A percentile compares a stretch with the other conserved stretches of the same genome.
Conservation (phyloP, 2,329 filamentous ascomycete species). For the Dothideomycetidae sp. region DNA sequence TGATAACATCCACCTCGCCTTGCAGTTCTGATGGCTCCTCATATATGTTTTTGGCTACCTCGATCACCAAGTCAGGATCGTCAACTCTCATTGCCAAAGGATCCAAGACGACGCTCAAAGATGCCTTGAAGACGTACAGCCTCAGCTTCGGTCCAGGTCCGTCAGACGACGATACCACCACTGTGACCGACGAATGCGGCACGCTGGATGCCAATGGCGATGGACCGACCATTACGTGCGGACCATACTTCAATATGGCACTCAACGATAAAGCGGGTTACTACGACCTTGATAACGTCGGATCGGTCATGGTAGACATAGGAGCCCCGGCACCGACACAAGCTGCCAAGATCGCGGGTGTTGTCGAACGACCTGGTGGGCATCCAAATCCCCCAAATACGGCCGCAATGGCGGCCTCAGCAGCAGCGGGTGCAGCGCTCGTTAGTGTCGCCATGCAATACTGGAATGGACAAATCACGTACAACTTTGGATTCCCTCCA, state of each 20-base stretch:
- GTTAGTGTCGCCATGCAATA: too few species aligned
- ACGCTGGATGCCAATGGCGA: not conserved
- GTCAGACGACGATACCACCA: too few species aligned
- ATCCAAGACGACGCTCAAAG: not conserved
- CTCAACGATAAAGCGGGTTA: not conserved
- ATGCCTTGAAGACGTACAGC: not conserved
- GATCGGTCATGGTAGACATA: too few species aligned
- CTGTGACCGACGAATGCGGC: not conserved
- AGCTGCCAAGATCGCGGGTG: too few species aligned
- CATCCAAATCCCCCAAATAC: too few species aligned
- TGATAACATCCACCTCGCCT: not conserved
- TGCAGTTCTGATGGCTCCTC: not conserved
- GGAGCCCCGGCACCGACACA: too few species aligned
- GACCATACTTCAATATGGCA: not conserved
- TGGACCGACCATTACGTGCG: not conserved
- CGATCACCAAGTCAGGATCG: not conserved
- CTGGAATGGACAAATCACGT: too few species aligned
- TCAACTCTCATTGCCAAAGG: not conserved
- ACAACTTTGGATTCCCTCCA: too few species aligned
- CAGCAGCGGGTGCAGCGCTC: too few species aligned
- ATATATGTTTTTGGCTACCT: not conserved
- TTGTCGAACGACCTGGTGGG: too few species aligned
- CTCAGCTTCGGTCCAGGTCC: not conserved
- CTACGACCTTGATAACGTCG: not conserved
- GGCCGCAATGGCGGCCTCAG: too few species aligned